Conservation (phyloP, 228 moss, liverwort and hornwort species). For the Sphagnum magellanicum region DNA sequence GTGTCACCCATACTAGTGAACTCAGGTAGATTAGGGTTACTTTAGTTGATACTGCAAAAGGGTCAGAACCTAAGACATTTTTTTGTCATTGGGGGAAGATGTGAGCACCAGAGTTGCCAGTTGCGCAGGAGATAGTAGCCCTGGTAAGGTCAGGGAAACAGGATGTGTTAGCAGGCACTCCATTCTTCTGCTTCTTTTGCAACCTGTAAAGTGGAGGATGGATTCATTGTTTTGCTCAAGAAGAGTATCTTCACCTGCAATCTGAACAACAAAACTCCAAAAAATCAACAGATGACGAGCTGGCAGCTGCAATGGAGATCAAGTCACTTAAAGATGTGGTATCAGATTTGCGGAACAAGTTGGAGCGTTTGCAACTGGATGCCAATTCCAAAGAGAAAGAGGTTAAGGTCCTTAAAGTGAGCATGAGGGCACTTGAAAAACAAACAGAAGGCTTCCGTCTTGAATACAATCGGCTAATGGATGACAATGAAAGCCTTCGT, state of each 20-base stretch:
- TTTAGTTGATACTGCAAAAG: no score
- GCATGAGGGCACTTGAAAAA: slow-evolving; percentile 38
- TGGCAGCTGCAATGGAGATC: slow-evolving; percentile 21
- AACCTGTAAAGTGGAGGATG: no score
- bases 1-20: no score
- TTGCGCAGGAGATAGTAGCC: no score
- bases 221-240: slow-evolving; percentile 6
- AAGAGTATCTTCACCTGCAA: slow-evolving; percentile 23
- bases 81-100: no score
- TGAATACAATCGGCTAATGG: slow-evolving; percentile 37
- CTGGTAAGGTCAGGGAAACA: no score
- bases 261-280: slow-evolving; percentile 17
- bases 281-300: slow-evolving; percentile 11
- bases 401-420: slow-evolving; percentile 24
- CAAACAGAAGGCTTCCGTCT: slow-evolving; percentile 37
- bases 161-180: no score
- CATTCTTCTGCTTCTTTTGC: no score
- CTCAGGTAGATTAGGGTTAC: no score
- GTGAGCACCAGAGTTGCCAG: no score
- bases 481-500: slow-evolving; percentile 37
- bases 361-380: slow-evolving; percentile 39
- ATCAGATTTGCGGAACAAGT: slow-evolving; percentile 33
- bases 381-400: slow-evolving; percentile 38
- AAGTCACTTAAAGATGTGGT: slow-evolving; percentile 43
- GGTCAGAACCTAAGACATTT: no score